These are phyloP conservation scores for Leishmania gerbilli DNA, from an alignment of 208 protist species.

Conservation along the genomic window DNA sequence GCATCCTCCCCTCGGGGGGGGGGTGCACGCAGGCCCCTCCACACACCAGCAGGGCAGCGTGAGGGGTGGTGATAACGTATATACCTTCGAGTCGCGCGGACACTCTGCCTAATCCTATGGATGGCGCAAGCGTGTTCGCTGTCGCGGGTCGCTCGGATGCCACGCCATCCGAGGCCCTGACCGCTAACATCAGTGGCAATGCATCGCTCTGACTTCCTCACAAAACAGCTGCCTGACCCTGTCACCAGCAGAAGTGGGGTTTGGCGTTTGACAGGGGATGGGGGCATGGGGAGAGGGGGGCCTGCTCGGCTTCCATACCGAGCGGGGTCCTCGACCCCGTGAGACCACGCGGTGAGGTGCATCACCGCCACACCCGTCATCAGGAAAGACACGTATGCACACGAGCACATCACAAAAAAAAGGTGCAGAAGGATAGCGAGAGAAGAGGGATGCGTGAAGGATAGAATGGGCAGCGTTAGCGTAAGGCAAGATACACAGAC, in stretches of 20 bases:
- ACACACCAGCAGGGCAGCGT: neutral
- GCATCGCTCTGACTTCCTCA: neutral
- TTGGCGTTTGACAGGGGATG: neutral
- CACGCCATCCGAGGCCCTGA: neutral
- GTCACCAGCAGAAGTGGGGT: neutral
- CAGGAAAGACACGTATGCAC: neutral
- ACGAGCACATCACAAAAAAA: neutral
- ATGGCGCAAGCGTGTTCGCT: neutral
- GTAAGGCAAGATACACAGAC: too few species aligned
- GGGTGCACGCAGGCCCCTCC: too few species aligned
- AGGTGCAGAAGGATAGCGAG: neutral
- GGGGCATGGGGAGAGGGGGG: neutral
- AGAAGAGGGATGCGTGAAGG: neutral
- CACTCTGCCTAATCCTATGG: neutral
- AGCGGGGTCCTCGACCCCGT: neutral
- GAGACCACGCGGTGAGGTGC: neutral
- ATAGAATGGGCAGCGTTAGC: too few species aligned
- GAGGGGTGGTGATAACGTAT: neutral
- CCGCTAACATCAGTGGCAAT: neutral
- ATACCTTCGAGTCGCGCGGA: neutral
- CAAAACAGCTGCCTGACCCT: neutral
- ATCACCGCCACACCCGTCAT: neutral
- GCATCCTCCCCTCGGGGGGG: neutral
- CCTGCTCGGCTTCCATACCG: neutral
- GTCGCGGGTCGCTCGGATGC: neutral